Conservation (phyloP, 2,329 filamentous ascomycete species). For the Huntiella decipiens region DNA sequence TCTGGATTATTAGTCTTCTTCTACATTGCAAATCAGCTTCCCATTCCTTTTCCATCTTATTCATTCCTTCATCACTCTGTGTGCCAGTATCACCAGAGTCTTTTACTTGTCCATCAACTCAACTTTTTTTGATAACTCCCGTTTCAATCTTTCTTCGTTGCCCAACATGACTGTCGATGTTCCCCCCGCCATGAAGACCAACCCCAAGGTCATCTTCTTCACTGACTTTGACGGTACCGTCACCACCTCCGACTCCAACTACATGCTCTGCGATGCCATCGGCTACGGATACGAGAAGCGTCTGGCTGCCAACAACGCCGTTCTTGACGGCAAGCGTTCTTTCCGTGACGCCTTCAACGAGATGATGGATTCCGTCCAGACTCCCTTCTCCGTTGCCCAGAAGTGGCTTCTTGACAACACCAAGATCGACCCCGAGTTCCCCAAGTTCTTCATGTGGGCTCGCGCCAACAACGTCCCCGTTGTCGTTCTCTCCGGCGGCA, state of each 20-base stretch:
- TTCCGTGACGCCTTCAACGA: constrained; percentile 78
- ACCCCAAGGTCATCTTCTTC: constrained; percentile 91
- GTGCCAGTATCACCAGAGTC: background rate
- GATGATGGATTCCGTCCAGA: constrained; percentile 77
- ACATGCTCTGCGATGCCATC: constrained; percentile 71
- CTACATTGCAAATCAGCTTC: constrained; percentile 1
- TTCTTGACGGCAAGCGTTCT: constrained; percentile 48
- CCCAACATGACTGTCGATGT: constrained; percentile 9
- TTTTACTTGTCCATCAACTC: background rate
- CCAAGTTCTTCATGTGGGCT: constrained; percentile 71
- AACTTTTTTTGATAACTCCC: constrained; percentile 4
- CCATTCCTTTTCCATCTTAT: constrained; percentile 1
- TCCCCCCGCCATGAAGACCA: constrained; percentile 27
- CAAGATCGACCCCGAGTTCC: constrained; percentile 73
- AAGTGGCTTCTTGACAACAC: constrained; percentile 63
- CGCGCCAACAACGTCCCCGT: constrained; percentile 70
- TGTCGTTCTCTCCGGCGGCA: constrained; percentile 79
- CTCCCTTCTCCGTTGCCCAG: constrained; percentile 68
- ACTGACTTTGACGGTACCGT: constrained; percentile 97
- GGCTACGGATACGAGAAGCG: constrained; percentile 62
- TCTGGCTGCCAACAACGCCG: constrained; percentile 52
- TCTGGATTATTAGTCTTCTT: background rate
- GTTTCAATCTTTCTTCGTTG: background rate
- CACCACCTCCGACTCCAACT: constrained; percentile 50
- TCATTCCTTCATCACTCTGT: background rate